phyloP scores from a whole-genome alignment of 169 alveolate species.

The Amoebophrya sp. region DNA sequence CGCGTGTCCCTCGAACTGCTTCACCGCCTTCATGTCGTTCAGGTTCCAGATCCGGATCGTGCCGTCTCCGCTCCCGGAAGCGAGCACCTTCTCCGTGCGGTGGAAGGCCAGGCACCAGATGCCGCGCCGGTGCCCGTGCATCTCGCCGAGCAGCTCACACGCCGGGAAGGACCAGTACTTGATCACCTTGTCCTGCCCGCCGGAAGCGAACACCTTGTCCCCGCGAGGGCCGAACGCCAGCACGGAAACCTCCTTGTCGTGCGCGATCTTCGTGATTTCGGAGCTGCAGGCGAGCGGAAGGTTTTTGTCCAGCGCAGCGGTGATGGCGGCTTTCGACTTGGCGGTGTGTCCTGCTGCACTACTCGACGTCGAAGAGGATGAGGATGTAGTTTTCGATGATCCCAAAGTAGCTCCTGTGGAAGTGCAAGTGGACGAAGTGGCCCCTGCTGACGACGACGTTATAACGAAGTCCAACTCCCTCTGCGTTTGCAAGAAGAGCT shows the following conservation, averaged over 20 bases:
- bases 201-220: conserved; percentile 43
- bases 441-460: too few relatives aligned
- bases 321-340: too few relatives aligned
- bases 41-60: conserved; percentile 61
- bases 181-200: neutral
- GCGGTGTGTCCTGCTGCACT: too few relatives aligned
- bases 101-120: neutral
- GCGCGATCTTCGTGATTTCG: neutral
- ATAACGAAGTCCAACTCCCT: too few relatives aligned
- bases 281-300: neutral
- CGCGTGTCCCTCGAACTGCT: neutral
- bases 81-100: conserved; percentile 33
- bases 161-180: neutral
- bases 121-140: neutral
- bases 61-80: conserved; percentile 62
- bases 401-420: too few relatives aligned
- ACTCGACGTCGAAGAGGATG: too few relatives aligned
- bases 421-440: too few relatives aligned
- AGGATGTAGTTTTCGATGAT: too few relatives aligned
- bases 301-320: too few relatives aligned
- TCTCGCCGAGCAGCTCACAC: neutral
- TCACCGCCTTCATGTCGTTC: neutral
- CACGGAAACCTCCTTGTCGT: neutral
- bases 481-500: too few relatives aligned
- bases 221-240: conserved; percentile 40